Percentiles rank a stretch among this genome's conserved stretches.
Conservation (phyloP, 2,329 filamentous ascomycete genomes). For the Mycosphaerella sp. region DNA sequence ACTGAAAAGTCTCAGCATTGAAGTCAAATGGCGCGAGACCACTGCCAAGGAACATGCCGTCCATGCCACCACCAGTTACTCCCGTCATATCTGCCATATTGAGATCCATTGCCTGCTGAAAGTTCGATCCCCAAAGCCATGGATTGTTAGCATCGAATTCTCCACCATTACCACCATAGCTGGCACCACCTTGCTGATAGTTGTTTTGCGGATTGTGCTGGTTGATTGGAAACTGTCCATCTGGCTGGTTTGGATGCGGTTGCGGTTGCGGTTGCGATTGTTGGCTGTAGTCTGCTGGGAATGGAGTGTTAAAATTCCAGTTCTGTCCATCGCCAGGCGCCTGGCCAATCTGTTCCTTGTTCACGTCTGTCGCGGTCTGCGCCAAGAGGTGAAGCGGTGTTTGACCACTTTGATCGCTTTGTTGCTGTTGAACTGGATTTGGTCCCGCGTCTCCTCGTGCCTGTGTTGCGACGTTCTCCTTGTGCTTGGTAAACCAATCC, state of each 20-base stretch:
- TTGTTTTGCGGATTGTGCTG: slow-evolving; percentile 2
- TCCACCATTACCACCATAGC: slow-evolving; percentile 2
- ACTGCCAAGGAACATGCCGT: slow-evolving; percentile 30
- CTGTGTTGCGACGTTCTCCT: slow-evolving; percentile 26
- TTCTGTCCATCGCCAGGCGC: slow-evolving; percentile 8
- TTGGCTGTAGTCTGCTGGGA: slow-evolving; percentile 18
- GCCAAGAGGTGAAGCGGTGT: slow-evolving; percentile 25
- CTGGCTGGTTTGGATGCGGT: slow-evolving; percentile 15
- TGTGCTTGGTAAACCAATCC: slow-evolving; percentile 40
- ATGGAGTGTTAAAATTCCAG: slow-evolving; percentile 25
- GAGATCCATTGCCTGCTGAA: slow-evolving; percentile 35
- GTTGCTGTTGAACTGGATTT: slow-evolving; percentile 10
- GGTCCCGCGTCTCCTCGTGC: slow-evolving; percentile 16
- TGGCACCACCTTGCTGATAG: slow-evolving; percentile 4
- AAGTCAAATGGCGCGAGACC: slow-evolving; percentile 25
- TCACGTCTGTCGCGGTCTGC: slow-evolving; percentile 20
- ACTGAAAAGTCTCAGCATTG: background rate
- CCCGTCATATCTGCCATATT: slow-evolving; percentile 31
- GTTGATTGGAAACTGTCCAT: slow-evolving; percentile 14
- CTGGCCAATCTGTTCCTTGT: slow-evolving; percentile 8
- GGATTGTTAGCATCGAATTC: slow-evolving; percentile 14
- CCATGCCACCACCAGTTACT: slow-evolving; percentile 28
- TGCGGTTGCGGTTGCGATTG: slow-evolving; percentile 3
- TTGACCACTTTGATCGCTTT: slow-evolving; percentile 8
- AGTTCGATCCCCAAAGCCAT: slow-evolving; percentile 32